These are phyloP conservation scores for Chenopodium album DNA, from an alignment of 148 eudicot genomes.

Conservation along the genomic window DNA sequence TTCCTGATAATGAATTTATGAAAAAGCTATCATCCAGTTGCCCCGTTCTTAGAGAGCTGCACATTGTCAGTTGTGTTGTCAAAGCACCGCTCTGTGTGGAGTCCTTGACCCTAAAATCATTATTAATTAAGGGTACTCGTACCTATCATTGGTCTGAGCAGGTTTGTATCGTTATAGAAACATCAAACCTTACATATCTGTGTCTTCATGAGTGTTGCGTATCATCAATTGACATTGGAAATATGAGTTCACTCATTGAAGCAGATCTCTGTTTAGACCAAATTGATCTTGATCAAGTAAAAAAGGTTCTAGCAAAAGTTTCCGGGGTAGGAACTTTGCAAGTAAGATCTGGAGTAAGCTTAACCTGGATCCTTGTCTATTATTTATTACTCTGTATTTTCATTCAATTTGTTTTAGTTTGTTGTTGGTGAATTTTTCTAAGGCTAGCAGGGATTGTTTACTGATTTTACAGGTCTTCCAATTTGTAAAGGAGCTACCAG, in stretches of 20 bases:
- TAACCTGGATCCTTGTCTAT: too few relatives aligned
- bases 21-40: slow-evolving; percentile 3
- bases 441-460: too few relatives aligned
- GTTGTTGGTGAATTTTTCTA: too few relatives aligned
- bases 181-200: slow-evolving; percentile 10
- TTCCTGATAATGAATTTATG: slow-evolving; percentile 15
- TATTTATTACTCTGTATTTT: neutral
- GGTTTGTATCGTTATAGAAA: neutral
- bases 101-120: neutral
- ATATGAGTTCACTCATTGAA: neutral
- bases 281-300: neutral
- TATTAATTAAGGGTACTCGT: too few relatives aligned
- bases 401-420: too few relatives aligned
- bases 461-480: neutral
- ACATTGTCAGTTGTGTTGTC: neutral
- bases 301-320: neutral
- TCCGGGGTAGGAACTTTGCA: slow-evolving; percentile 5
- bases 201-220: neutral
- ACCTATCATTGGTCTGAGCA: too few relatives aligned
- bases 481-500: neutral
- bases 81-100: neutral
- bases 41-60: slow-evolving; percentile 13
- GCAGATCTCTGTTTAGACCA: neutral
- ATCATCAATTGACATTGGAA: neutral
- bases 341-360: neutral